Evolutionary conservation across 495 filamentous ascomycete species (phyloP).

Genomic region (Penicillium desertorum): DNA sequence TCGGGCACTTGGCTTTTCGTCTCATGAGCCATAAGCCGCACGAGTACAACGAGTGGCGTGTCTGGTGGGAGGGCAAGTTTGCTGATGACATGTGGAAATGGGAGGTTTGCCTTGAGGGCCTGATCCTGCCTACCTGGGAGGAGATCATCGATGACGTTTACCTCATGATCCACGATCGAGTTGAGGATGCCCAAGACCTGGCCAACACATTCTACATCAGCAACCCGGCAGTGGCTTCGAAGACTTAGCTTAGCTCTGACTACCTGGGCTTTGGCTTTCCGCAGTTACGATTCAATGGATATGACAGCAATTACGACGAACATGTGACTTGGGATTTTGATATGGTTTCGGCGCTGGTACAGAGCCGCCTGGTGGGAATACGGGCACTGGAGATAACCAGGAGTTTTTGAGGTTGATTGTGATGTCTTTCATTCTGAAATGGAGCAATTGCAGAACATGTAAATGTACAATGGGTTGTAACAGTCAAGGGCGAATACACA

Average conservation of each 20-base stretch:
- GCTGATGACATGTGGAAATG: slow-evolving; percentile 28
- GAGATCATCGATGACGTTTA: slow-evolving; percentile 28
- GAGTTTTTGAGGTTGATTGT: not conserved
- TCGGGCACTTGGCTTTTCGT: slow-evolving; percentile 1
- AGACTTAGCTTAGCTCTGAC: not conserved
- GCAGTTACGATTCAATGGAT: not conserved
- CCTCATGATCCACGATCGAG: slow-evolving; percentile 23
- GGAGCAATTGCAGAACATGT: not conserved
- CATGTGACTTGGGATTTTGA: not conserved
- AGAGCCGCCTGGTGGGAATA: not conserved
- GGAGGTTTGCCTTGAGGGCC: slow-evolving; percentile 15
- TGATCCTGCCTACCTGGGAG: slow-evolving; percentile 29
- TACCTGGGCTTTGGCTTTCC: not conserved
- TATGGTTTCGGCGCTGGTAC: not conserved
- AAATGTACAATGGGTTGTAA: not conserved
- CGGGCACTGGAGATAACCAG: not conserved
- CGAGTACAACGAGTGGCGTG: slow-evolving; percentile 22
- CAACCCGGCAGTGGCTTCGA: not conserved
- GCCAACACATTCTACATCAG: slow-evolving; percentile 6
- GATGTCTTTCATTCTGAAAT: not conserved
- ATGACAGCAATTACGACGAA: not conserved
- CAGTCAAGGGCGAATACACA: not conserved
- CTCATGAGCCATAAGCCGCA: slow-evolving; percentile 8
- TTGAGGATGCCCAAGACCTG: slow-evolving; percentile 21
- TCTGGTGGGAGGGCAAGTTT: slow-evolving; percentile 27